These are phyloP conservation scores for Alternaria sp. DNA, from an alignment of 2,329 filamentous ascomycete genomes.

Conservation along the genomic window DNA sequence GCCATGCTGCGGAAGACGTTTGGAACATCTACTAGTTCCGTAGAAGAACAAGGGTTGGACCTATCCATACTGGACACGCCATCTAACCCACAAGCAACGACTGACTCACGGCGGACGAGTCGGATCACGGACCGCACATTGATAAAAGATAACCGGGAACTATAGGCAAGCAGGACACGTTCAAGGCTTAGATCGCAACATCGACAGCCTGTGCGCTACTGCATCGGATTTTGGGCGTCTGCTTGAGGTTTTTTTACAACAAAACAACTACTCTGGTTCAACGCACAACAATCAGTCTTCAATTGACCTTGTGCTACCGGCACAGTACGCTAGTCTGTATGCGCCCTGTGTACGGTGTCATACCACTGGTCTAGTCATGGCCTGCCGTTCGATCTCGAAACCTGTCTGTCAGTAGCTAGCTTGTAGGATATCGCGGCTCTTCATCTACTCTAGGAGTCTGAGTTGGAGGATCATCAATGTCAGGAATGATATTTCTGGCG, in stretches of 20 bases:
- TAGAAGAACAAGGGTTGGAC: constrained; percentile 21
- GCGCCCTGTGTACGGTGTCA: constrained; percentile 28
- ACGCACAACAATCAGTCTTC: constrained; percentile 71
- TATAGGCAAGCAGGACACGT: constrained; percentile 46
- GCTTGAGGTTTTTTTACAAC: constrained; percentile 83
- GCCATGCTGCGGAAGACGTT: constrained; percentile 94
- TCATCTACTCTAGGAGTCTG: constrained; percentile 5
- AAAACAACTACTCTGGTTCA: constrained; percentile 78
- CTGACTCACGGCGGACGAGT: constrained; percentile 30
- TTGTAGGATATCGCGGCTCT: constrained; percentile 26
- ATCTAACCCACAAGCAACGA: constrained; percentile 33
- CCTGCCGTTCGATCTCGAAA: constrained; percentile 11
- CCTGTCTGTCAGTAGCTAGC: constrained; percentile 21
- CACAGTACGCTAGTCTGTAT: constrained; percentile 25
- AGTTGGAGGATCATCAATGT: constrained; percentile 17
- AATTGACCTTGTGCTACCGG: constrained; percentile 24
- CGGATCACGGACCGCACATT: constrained; percentile 26
- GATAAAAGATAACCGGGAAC: constrained; percentile 39
- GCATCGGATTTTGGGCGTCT: constrained; percentile 66
- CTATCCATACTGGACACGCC: constrained; percentile 41
- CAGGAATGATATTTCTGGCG: constrained; percentile 14
- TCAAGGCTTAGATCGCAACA: constrained; percentile 73
- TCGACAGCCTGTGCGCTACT: constrained; percentile 62
- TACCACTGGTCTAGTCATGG: constrained; percentile 12
- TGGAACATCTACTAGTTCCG: constrained; percentile 84